Evolutionary conservation across 2,329 filamentous ascomycete species (phyloP).

Genomic region (Sphaerulina musiva): DNA sequence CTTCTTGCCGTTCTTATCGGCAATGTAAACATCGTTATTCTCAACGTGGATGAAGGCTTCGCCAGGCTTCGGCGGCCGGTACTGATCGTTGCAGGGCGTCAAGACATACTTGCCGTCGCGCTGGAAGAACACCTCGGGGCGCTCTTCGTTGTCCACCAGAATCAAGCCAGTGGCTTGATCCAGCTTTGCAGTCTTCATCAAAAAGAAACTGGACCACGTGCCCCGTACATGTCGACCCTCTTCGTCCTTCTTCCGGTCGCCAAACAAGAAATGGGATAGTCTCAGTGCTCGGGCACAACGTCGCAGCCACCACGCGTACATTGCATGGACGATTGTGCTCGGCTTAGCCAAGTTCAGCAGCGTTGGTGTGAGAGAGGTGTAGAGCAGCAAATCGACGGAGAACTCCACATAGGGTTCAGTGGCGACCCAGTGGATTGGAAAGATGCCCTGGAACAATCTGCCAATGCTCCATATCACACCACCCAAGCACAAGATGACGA

Average conservation of each 20-base stretch:
- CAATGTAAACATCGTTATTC: conserved; percentile 47
- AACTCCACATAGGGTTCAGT: conserved; percentile 92
- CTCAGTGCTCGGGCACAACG: conserved; percentile 72
- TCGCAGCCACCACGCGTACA: conserved; percentile 97
- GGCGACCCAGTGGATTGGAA: conserved; percentile 90
- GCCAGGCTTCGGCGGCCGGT: conserved; percentile 81
- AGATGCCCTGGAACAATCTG: conserved; percentile 59
- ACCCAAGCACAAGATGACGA: conserved; percentile 88
- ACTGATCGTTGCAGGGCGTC: conserved; percentile 89
- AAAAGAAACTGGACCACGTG: conserved; percentile 28
- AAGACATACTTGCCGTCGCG: conserved; percentile 77
- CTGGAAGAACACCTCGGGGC: conserved; percentile 46
- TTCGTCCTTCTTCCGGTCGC: conserved; percentile 72
- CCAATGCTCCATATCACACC: conserved; percentile 92
- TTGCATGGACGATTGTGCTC: conserved; percentile 70
- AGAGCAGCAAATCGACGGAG: conserved; percentile 86
- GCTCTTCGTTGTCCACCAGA: not conserved
- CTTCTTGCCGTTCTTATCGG: conserved; percentile 30
- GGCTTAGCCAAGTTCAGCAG: conserved; percentile 79
- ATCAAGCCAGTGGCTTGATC: conserved; percentile 1
- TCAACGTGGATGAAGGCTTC: conserved; percentile 73
- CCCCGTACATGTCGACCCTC: conserved; percentile 53
- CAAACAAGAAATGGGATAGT: conserved; percentile 89
- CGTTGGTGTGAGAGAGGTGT: conserved; percentile 91
- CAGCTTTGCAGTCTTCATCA: conserved; percentile 14